A percentile compares a stretch with the other conserved stretches of the same genome.
Conservation (phyloP, 441 rosid species). For the Gossypium aridum region DNA sequence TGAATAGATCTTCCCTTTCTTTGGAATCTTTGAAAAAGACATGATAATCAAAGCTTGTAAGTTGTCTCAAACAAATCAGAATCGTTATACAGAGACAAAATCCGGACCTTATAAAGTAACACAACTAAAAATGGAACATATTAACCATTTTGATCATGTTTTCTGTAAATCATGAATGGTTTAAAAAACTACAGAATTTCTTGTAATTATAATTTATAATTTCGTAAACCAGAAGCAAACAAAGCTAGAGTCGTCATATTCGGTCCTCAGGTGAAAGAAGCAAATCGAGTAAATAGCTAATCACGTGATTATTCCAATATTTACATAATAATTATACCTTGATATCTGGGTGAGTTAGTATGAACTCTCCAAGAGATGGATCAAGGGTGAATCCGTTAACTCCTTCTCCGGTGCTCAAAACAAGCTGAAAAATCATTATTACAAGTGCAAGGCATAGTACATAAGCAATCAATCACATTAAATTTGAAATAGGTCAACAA, state of each 20-base stretch:
- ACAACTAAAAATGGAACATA: neutral
- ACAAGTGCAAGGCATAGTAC: too few species aligned
- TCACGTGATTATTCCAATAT: too few species aligned
- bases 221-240: too few species aligned
- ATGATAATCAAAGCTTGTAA: neutral
- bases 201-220: too few species aligned
- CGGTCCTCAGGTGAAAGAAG: too few species aligned
- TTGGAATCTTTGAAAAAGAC: constrained; percentile 54
- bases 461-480: too few species aligned
- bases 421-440: neutral
- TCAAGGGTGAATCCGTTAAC: neutral
- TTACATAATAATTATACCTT: neutral
- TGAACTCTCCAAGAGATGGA: neutral
- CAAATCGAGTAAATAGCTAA: too few species aligned
- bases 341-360: neutral
- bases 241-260: too few species aligned
- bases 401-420: neutral
- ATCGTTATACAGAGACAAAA: neutral
- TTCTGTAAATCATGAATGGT: too few species aligned
- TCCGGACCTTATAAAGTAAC: neutral
- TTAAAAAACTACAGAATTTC: too few species aligned
- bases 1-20: constrained; percentile 88
- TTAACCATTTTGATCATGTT: too few species aligned
- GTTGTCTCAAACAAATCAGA: constrained; percentile 1
- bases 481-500: too few species aligned